Evolutionary conservation across 2,329 filamentous ascomycete genomes (phyloP).

Genomic region (Diaporthe humulicola): DNA sequence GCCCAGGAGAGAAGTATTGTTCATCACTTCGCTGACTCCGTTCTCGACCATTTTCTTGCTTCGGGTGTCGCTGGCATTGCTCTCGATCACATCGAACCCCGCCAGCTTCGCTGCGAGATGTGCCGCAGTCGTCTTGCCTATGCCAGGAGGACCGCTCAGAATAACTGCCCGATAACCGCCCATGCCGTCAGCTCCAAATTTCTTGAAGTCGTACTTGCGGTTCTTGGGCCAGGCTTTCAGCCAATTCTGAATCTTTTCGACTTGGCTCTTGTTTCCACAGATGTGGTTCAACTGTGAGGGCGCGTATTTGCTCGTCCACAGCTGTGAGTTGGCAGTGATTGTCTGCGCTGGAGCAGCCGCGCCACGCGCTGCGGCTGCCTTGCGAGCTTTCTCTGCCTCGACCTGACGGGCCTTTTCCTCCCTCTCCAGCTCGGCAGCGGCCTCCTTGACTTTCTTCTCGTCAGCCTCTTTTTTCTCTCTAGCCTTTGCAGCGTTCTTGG

Average conservation of each 20-base stretch:
- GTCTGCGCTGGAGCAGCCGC: slow-evolving; percentile 54
- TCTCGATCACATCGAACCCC: slow-evolving; percentile 94
- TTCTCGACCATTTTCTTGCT: slow-evolving; percentile 96
- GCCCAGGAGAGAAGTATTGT: slow-evolving; percentile 91
- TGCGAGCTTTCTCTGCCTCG: slow-evolving; percentile 67
- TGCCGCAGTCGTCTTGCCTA: slow-evolving; percentile 97
- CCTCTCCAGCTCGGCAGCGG: slow-evolving; percentile 87
- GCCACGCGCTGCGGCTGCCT: slow-evolving; percentile 60
- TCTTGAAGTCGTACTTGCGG: slow-evolving; percentile 85
- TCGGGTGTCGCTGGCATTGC: slow-evolving; percentile 93
- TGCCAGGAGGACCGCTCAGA: slow-evolving; percentile 93
- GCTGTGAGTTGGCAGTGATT: slow-evolving; percentile 67
- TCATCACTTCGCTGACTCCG: slow-evolving; percentile 89
- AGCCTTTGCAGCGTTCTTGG: slow-evolving; percentile 87
- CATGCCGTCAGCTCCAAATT: slow-evolving; percentile 85
- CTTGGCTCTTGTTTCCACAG: slow-evolving; percentile 91
- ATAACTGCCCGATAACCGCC: slow-evolving; percentile 91
- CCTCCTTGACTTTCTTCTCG: slow-evolving; percentile 82
- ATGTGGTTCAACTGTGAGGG: slow-evolving; percentile 88
- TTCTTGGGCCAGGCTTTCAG: slow-evolving; percentile 84
- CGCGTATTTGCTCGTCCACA: slow-evolving; percentile 97
- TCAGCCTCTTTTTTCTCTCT: slow-evolving; percentile 89
- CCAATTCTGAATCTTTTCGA: slow-evolving; percentile 93
- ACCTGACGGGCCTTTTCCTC: slow-evolving; percentile 76
- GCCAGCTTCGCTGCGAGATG: slow-evolving; percentile 94